Evolutionary conservation across 108 stramenopile species (phyloP), one percentile per base, ranked within the genome.

Genomic region (Conticribra weissflogii): DNA sequence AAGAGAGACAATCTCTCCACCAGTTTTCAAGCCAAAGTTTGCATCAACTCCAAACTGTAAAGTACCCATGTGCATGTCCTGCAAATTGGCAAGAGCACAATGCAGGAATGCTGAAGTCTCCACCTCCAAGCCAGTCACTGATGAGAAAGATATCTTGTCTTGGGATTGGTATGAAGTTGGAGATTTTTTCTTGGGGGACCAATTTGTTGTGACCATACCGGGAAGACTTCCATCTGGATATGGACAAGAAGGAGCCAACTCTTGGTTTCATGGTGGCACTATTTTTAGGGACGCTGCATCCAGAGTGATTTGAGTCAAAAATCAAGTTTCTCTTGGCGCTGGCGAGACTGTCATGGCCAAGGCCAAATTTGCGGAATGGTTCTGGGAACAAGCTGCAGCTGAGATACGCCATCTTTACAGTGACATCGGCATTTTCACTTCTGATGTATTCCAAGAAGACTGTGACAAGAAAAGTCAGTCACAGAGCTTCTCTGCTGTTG

Each of bases 281-380:
- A 62, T 86, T 24, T 86, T 82, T 45, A n/a, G 22, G 14, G 80
- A 86, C 31, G 57, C 70, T 44, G 82, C 79, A 14, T 31, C 49
- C 27, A 31, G 64, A 0, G 7, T 52, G 8, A 64, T 82, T 31
- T 63, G 3, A 28, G 32, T 78, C 51, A 30, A 53, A 1, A 28
- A 61, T 56, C 83, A 84, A 57, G 64, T 74, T 19, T 41, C 56
- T 12, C 28, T 75, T 3, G 32, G 56, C 21, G 68, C 83, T 2
- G 32, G 14, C 0, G 82, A 88, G 1, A 85, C 87, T 21, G n/a
- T 82, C 2, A 17, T 33, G 0, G 33, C 65, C 27, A 87, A 84
- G 65, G 14, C 31, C 19, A 0, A 3, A 0, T 87, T 76, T 66
- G 86, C 84, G 54, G 34, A 46, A 16, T 46, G 28, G 14, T 19